Base-by-base conservation (phyloP, 129 eudicot genomes). In the Centrapalus pauciflorus region DNA sequence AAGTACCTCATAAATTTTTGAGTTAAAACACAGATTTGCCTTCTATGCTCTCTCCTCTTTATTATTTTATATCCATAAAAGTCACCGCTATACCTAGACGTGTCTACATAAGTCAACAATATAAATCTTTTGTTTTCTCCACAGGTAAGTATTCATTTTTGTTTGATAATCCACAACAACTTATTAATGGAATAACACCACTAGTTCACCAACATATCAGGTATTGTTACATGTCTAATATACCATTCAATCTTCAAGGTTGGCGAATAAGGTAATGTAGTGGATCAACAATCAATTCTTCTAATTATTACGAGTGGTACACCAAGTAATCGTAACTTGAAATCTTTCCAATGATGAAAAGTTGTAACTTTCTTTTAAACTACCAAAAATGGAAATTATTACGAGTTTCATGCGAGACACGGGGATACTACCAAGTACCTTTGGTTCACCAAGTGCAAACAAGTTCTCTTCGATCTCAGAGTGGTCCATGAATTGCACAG, bases 381-480 rank as follows among this genome's bases (percentile, higher is more conserved):
- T 17, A 3, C 25, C 7, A 23, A 43, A 71, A 29, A 29, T 54
- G 37, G 72, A 66, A 21, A 21, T 5, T 17, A 43, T 35, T 20
- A 38, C 7, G 14, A 51, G 52, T 20, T 7, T 20, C 27, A 54
- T 54, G 34, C 45, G 57, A 26, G 49, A 26, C 35, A 25, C 6
- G 10, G 7, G 17, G 28, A 25, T n/a, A n/a, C 13, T 30, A 14
- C 2, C 25, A 16, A 0, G 16, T 83, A 88, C 98, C 98, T 92
- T 88, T 61, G 98, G 90, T 78, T 92, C 98, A 34, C 98, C 93
- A 55, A 92, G 83, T 21, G 91, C 85, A 40, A 79, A 72, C 59
- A 92, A 72, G 48, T 73, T 74, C 41, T 92, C 98, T 73, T 92
- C 98, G 54, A 85, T 77, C 76, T 92, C 96, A n/a, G 82, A 70